Base-by-base conservation (phyloP, 1,139 yeast genomes). In the Candida frijolesensis region DNA sequence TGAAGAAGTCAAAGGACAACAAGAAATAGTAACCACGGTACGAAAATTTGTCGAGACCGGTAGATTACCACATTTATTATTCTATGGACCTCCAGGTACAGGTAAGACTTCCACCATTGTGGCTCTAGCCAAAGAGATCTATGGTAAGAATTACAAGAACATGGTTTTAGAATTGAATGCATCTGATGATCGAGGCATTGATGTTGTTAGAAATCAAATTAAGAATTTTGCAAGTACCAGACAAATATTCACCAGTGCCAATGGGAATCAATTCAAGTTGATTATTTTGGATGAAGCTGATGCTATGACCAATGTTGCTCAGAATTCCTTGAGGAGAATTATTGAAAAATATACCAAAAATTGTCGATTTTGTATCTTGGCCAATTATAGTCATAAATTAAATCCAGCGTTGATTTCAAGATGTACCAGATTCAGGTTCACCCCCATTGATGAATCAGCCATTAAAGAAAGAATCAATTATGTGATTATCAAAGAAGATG, bases 31-130 rank as follows among this genome's bases (percentile, higher is more conserved):
- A 15, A 80, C 81, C 30, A 94, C 85, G 12, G 90, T 94, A 16
- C 81, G 91, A 44, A 87, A 85, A 65, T 92, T 95, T 66, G 92
- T 92, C 16, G 81, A 83, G 54, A 89, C 87, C 54, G 94, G 96
- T 11, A 82, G 83, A 60, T 75, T 94, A 46, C 99, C 99, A 2
- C 98, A 92, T 69, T 70, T 92, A 55, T 72, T 92, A 45, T 92
- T 94, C 67, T 92, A 94, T 66, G 99, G 99, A 0, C 98, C 98
- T 0, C 98, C 99, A 22, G 99, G 99, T 25, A 92, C 97, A 0
- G 99, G 99, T 56, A 94, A 94, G 66, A 94, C 99, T 0, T 89
- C 97, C 1, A 92, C 97, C 1, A 89, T 94, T 54, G 80, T 89
- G 34, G 98, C 98, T 0, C 71, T 94, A 53, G 97, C 99, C 1